Base-by-base conservation (phyloP, 345 rosid species). In the Citrus trifoliata region DNA sequence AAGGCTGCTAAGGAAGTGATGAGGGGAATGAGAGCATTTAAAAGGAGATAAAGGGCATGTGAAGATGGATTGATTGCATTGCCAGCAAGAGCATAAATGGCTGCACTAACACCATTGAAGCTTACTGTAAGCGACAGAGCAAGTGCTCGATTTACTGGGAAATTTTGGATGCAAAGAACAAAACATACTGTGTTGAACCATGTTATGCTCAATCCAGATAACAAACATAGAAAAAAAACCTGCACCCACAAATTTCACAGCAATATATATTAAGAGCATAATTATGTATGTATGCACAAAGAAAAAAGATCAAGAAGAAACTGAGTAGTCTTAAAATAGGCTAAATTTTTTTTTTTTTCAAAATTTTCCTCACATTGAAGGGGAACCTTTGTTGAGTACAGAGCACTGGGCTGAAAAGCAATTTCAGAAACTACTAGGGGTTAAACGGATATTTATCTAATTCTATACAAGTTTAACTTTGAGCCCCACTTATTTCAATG, bases 131-230 rank as follows among this genome's bases (percentile, higher is more conserved):
- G 97, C 28, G 98, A 93, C 4, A 95, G 76, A 32, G 99, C 99
- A 27, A 95, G 90, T 60, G 99, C 80, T 74, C 95, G 77, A 74
- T 89, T 93, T 19, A 85, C 80, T 16, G 97, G 92, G 90, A 96
- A 96, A 82, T 94, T 93, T 14, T 86, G 85, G 46, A 93, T 90
- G 92, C 98, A 95, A 35, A 93, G 94, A 33, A 93, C 95, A 82
- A 91, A 93, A 73, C 99, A 95, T 7, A 95, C 95, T 19, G 99
- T 95, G 89, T 95, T 95, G 92, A 95, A 95, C 99, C 98, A 95
- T 68, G 98, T 93, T 62, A 95, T 95, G 83, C 98, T 93, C 75
- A 90, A 84, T 78, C 99, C 99, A 73, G 97, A 91, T 55, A 92
- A 75, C 86, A 95, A 83, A 82, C 99, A 95, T 32, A 93, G 89